phyloP scores from a whole-genome alignment of 2,329 filamentous ascomycete genomes.

The Scedosporium minutisporum region DNA sequence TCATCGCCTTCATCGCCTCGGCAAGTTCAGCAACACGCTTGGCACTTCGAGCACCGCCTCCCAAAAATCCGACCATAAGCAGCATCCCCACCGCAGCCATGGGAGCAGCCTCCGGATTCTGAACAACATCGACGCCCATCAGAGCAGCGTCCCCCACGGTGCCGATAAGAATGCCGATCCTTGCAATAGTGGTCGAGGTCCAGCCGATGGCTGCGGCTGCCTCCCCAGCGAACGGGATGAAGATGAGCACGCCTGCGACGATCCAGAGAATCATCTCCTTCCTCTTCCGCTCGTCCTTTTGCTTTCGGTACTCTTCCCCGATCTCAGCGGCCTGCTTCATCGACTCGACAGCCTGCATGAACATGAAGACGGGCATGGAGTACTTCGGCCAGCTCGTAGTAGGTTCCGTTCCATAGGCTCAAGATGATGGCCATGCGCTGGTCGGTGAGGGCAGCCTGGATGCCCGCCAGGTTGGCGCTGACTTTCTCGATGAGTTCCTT shows the following conservation, averaged over 20 bases:
- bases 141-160: neutral
- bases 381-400: neutral
- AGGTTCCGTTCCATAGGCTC: neutral
- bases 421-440: neutral
- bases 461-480: neutral
- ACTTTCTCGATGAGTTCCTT: neutral
- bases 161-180: neutral
- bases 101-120: neutral
- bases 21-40: neutral
- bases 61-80: neutral
- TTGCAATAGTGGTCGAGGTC: neutral
- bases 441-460: neutral
- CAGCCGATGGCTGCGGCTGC: neutral
- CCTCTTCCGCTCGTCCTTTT: neutral
- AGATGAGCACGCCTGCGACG: neutral
- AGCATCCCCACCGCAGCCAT: neutral
- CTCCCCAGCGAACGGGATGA: neutral
- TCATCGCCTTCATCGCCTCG: neutral
- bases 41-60: neutral
- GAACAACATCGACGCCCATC: neutral
- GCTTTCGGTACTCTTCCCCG: neutral
- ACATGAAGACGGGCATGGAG: neutral
- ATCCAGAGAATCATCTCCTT: neutral
- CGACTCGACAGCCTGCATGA: neutral
- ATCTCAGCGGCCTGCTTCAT: neutral